Conservation (phyloP, 2,329 filamentous ascomycete species). For the Botryotinia convoluta region DNA sequence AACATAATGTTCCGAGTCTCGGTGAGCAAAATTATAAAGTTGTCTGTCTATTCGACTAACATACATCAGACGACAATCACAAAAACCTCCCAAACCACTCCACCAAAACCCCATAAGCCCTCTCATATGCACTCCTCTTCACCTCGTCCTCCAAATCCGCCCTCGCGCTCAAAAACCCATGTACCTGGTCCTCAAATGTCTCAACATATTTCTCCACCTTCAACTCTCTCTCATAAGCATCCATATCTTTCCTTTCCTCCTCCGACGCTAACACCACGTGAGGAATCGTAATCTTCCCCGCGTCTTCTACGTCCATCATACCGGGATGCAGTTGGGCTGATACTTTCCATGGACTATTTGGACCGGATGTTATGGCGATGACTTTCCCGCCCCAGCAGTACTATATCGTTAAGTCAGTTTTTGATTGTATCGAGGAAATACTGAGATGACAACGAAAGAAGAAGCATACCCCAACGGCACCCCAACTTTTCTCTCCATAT, state of each 20-base stretch:
- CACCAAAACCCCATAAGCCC: conserved; percentile 45
- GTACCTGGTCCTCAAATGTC: conserved; percentile 48
- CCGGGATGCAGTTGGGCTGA: conserved; percentile 55
- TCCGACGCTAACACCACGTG: conserved; percentile 60
- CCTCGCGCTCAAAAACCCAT: conserved; percentile 56
- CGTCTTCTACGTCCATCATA: conserved; percentile 61
- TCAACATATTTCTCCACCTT: conserved; percentile 44
- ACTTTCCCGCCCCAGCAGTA: conserved; percentile 36
- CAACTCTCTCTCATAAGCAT: conserved; percentile 38
- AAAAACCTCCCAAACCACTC: conserved; percentile 44
- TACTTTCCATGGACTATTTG: conserved; percentile 46
- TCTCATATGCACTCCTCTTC: conserved; percentile 46
- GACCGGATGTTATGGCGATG: conserved; percentile 26
- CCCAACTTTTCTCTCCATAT: conserved; percentile 51
- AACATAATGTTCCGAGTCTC: background rate
- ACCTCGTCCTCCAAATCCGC: conserved; percentile 45
- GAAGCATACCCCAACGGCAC: conserved; percentile 22
- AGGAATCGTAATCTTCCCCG: conserved; percentile 57
- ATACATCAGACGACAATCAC: background rate
- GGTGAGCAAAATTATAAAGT: background rate
- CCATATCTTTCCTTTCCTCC: conserved; percentile 19
- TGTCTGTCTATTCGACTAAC: background rate
- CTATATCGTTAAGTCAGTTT: conserved; percentile 6
- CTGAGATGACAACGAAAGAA: background rate
- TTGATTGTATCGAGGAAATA: background rate